Evolutionary conservation across 371 early-diverging fungal species (phyloP), one percentile per base, ranked within the genome.

Genomic region (Apophysomyces ossiformis): DNA sequence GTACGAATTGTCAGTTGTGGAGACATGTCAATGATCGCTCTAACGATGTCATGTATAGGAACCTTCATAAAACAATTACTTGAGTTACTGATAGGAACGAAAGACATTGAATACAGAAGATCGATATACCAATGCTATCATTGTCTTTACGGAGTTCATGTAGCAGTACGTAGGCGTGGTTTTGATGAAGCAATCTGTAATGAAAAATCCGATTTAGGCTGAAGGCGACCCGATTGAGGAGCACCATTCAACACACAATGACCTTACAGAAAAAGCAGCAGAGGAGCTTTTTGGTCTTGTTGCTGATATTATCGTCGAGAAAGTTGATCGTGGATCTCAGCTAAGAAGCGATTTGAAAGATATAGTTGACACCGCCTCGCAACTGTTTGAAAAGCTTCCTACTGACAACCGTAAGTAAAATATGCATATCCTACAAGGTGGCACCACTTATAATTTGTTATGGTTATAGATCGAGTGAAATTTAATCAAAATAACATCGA

Each of bases 101-200:
- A 73, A 32, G 60, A 66, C 18, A 41, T 44, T 8, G 50, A 69
- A 18, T 69, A 72, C 15, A 75, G 78, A 15, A 63, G 71, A 16
- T 83, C 83, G 7, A 63, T 89, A 12, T 89, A 87, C 50, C 92
- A 92, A 71, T 86, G 87, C 60, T 90, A 89, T 64, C 85, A 87
- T 62, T 92, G 92, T 58, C 70, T 90, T 5, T 90, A 90, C 62
- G 87, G 87, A 18, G 77, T 89, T 3, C 77, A 78, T 57, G 69
- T 87, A 26, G 81, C 82, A 37, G 88, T 89, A 74, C 67, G 83
- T 50, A 7, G 0, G 54, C 21, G n/a, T 57, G 15, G 7, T 13
- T 39, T 56, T 18, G 15, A 37, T 41, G n/a, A 46, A 37, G 32
- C 58, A 64, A 59, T 26, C 3, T 11, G 7, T 54, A 21, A 12